Conservation (phyloP, 306 rosid species). For the Cicer pinnatifidum region DNA sequence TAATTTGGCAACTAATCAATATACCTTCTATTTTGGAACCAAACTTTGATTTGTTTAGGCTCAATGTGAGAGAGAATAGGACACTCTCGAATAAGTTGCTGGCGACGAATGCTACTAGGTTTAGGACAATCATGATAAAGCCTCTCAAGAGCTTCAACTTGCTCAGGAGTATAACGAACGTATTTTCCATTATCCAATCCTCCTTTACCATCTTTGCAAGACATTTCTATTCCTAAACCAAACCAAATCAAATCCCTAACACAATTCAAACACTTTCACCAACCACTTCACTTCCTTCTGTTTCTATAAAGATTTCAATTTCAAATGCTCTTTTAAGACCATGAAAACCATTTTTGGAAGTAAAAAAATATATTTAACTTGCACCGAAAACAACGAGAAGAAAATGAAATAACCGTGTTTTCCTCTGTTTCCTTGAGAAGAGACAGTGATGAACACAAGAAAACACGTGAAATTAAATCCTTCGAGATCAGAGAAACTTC, state of each 20-base stretch:
- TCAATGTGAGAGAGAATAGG: slow-evolving; percentile 92
- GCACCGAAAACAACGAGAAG: not conserved
- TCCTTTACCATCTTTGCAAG: slow-evolving; percentile 95
- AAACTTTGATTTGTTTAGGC: slow-evolving; percentile 96
- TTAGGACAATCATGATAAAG: slow-evolving; percentile 95
- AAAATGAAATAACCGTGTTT: not conserved
- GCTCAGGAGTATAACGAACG: slow-evolving; percentile 98
- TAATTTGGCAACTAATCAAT: not conserved
- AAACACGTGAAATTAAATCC: slow-evolving; percentile 47
- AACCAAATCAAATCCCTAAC: not conserved
- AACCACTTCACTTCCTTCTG: not conserved
- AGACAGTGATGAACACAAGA: slow-evolving; percentile 59
- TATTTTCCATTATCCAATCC: slow-evolving; percentile 85
- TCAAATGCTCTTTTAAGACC: not conserved
- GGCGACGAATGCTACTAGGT: slow-evolving; percentile 97
- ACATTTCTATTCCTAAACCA: slow-evolving; percentile 54
- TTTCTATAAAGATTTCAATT: not conserved
- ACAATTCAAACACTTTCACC: not conserved
- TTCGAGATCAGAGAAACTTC: slow-evolving; percentile 65
- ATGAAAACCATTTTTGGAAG: not conserved
- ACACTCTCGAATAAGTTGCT: slow-evolving; percentile 92
- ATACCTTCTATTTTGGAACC: slow-evolving; percentile 96
- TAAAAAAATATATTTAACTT: not conserved
- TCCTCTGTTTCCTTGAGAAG: slow-evolving; percentile 15
- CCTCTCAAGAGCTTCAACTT: slow-evolving; percentile 98